phyloP scores from a whole-genome alignment of 306 rosid genomes.

The Myrica gale region DNA sequence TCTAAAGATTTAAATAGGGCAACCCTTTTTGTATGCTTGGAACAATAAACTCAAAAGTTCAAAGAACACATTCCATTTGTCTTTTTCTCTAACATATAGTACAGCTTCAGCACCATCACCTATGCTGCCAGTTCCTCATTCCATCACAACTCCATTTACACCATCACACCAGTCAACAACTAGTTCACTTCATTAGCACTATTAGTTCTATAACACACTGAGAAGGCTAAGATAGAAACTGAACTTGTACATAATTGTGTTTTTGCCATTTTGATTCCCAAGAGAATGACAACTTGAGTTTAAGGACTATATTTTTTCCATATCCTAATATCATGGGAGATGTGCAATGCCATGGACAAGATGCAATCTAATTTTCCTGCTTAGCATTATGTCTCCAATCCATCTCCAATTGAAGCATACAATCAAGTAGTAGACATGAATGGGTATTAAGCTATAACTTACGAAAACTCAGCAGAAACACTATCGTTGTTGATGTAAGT shows the following conservation, averaged over 20 bases:
- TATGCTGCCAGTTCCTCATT: too few species aligned
- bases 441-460: slow-evolving; percentile 29
- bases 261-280: background rate
- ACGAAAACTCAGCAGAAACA: slow-evolving; percentile 73
- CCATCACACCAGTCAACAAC: background rate
- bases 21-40: too few species aligned
- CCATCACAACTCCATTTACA: background rate
- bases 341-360: background rate
- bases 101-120: background rate
- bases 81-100: too few species aligned
- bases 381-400: background rate
- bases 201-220: background rate
- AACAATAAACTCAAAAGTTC: too few species aligned
- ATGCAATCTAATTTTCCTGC: background rate
- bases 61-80: background rate
- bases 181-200: background rate
- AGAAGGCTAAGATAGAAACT: background rate
- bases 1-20: too few species aligned
- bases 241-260: background rate
- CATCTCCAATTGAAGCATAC: slow-evolving; percentile 3
- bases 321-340: background rate
- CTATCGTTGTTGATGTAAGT: slow-evolving; percentile 56
- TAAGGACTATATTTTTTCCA: background rate
- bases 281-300: too few species aligned
- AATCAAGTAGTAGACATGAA: slow-evolving; percentile 7